Base-by-base conservation (phyloP, 495 filamentous ascomycete species). In the Aspergillus homomorphus region DNA sequence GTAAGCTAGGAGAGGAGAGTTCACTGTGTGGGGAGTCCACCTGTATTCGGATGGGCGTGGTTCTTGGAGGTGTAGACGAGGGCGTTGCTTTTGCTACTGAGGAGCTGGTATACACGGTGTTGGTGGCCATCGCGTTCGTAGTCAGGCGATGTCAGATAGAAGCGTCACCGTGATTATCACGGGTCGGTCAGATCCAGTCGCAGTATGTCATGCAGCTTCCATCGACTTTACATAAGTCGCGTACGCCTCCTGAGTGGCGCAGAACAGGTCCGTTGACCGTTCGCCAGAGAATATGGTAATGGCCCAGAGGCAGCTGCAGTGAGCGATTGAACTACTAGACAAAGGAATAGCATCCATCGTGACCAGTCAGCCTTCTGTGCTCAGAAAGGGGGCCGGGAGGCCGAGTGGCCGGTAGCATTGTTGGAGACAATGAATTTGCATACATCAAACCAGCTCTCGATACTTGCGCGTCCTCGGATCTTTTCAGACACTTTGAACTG, bases 31-130 rank as follows among this genome's bases (percentile, higher is more conserved):
- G 91, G 14, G 83, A 82, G 23, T 81, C 79, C 53, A 77, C 75
- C 57, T 76, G 76, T 72, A 60, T 79, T 83, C 62, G 77, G 63
- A 45, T 73, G 61, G 86, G 82, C 15, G 84, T 84, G 14, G 82
- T 81, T 61, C 85, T 77, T 60, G 84, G 87, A 7, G 87, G 85
- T 16, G 85, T 87, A 43, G 85, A 83, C 20, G 82, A 77, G 19
- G 89, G 88, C 46, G 86, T 84, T 28, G 90, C 62, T 54, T 75
- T 64, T 53, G 63, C 67, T 57, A 59, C 68, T 55, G 57, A 62
- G 38, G 68, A 60, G 49, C 55, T 62, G 51, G 59, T 64, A 55
- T 57, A 54, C 9, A 60, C 42, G 41, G 53, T 61, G 44, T 64
- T 62, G 33, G 67, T 69, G 38, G 71, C 66, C 70, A 72, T 73